Percentiles rank a stretch among this genome's conserved stretches.
Conservation (phyloP, 78 protist species). For the Monosiga brevicollis region DNA sequence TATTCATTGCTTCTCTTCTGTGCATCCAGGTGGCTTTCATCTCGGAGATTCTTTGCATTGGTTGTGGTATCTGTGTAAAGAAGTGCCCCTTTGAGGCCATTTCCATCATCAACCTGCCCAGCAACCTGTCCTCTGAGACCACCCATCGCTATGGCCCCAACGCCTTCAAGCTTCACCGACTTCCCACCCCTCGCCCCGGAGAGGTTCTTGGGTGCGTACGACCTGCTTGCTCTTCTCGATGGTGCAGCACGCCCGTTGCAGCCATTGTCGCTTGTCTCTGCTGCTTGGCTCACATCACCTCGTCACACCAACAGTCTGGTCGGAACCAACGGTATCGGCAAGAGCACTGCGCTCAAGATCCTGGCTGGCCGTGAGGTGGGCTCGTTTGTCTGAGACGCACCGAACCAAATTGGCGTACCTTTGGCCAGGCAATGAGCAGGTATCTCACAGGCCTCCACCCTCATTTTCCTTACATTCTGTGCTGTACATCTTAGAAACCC, state of each 20-base stretch:
- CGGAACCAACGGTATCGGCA: constrained; percentile 99
- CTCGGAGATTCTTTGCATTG: constrained; percentile 97
- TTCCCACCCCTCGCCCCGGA: constrained; percentile 97
- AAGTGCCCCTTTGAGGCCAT: constrained; percentile 99
- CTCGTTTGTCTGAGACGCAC: no score
- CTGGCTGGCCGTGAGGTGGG: no score
- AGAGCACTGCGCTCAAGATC: constrained; percentile 97
- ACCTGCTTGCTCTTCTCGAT: constrained; percentile 74
- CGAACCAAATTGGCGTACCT: no score
- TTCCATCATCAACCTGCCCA: constrained; percentile 95
- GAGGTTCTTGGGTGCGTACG: constrained; percentile 89
- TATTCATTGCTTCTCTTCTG: no score
- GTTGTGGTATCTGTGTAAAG: constrained; percentile 98
- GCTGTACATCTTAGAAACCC: no score
- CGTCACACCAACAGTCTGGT: constrained; percentile 50
- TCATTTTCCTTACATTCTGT: no score
- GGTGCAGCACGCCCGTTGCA: constrained; percentile 82
- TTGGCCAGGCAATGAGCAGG: no score
- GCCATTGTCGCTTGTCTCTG: constrained; percentile 27
- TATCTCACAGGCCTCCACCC: no score
- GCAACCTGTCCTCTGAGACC: constrained; percentile 65
- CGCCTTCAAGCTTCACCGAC: constrained; percentile 96
- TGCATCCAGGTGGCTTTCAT: constrained; percentile 69
- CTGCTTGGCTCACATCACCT: constrained; percentile 32
- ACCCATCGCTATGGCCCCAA: constrained; percentile 98